Conservation (phyloP, 2,329 filamentous ascomycete species). For the Fusarium udum region DNA sequence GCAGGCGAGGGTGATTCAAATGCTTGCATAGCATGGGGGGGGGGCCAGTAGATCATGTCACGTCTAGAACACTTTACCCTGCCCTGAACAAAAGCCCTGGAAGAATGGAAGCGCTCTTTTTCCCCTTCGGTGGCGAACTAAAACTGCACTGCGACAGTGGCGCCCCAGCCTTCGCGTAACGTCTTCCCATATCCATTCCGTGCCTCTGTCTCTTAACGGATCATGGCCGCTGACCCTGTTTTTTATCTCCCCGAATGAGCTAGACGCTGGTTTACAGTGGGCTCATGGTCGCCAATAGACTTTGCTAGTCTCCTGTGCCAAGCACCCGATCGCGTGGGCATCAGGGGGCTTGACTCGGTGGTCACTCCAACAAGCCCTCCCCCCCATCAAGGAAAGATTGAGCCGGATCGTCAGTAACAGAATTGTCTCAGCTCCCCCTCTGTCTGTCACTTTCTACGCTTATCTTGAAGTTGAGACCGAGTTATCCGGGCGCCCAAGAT, state of each 20-base stretch:
- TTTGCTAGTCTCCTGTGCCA: conserved; percentile 12
- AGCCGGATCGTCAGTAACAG: neutral
- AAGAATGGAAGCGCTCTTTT: neutral
- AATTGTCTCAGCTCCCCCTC: neutral
- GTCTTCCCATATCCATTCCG: conserved; percentile 8
- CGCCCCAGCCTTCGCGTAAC: neutral
- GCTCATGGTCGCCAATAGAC: neutral
- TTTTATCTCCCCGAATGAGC: neutral
- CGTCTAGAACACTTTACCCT: neutral
- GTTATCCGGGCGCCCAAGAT: neutral
- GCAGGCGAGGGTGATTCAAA: neutral
- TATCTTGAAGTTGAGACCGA: neutral
- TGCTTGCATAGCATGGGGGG: too few relatives aligned
- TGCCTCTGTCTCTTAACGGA: neutral
- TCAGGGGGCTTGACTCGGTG: conserved; percentile 17
- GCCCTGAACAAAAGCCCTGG: neutral
- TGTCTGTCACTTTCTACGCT: neutral
- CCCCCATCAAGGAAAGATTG: neutral
- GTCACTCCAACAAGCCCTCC: conserved; percentile 7
- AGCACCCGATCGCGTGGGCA: conserved; percentile 16
- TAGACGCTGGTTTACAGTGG: neutral
- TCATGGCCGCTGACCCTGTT: neutral
- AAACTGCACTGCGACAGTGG: neutral
- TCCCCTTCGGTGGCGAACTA: conserved; percentile 1
- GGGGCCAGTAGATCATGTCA: neutral